Conservation (phyloP, 2,329 filamentous ascomycete species). For the Chaetomiaceae sp. region DNA sequence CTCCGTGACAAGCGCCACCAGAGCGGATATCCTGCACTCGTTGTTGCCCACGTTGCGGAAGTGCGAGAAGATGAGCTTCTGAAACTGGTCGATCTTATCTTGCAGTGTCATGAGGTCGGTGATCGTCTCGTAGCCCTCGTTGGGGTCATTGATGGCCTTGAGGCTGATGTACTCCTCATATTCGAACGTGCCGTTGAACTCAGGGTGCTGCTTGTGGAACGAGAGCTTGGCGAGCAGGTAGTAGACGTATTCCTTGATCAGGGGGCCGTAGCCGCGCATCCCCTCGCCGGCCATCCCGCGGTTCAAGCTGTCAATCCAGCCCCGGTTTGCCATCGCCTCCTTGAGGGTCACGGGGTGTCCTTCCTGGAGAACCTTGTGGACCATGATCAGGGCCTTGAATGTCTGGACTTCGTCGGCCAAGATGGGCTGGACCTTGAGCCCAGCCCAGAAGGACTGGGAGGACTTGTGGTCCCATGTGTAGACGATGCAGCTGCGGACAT, state of each 20-base stretch:
- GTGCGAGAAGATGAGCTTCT: slow-evolving; percentile 96
- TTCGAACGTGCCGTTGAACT: slow-evolving; percentile 98
- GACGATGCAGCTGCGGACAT: slow-evolving; percentile 96
- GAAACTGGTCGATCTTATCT: slow-evolving; percentile 97
- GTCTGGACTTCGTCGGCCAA: slow-evolving; percentile 97
- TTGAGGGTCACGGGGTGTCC: slow-evolving; percentile 82
- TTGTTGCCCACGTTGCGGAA: slow-evolving; percentile 90
- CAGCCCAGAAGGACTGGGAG: slow-evolving; percentile 90
- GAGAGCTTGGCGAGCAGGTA: slow-evolving; percentile 89
- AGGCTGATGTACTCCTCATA: slow-evolving; percentile 98
- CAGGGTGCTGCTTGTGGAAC: slow-evolving; percentile 95
- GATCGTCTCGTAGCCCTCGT: slow-evolving; percentile 96
- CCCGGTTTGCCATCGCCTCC: slow-evolving; percentile 81
- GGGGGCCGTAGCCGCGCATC: slow-evolving; percentile 78
- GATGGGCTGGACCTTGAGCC: slow-evolving; percentile 99
- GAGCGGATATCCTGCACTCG: slow-evolving; percentile 88
- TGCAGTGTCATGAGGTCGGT: slow-evolving; percentile 93
- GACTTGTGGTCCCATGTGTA: slow-evolving; percentile 99
- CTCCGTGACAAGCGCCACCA: slow-evolving; percentile 91
- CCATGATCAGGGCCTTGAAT: slow-evolving; percentile 94
- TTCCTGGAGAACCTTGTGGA: slow-evolving; percentile 96
- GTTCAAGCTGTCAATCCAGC: slow-evolving; percentile 89
- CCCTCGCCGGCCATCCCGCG: slow-evolving; percentile 78
- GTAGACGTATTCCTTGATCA: slow-evolving; percentile 96
- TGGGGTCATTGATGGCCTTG: slow-evolving; percentile 97